Percentiles rank a stretch among this genome's conserved stretches.
Evolutionary conservation across 2,329 filamentous ascomycete genomes (phyloP).

Genomic region (Colletotrichum navitas): DNA sequence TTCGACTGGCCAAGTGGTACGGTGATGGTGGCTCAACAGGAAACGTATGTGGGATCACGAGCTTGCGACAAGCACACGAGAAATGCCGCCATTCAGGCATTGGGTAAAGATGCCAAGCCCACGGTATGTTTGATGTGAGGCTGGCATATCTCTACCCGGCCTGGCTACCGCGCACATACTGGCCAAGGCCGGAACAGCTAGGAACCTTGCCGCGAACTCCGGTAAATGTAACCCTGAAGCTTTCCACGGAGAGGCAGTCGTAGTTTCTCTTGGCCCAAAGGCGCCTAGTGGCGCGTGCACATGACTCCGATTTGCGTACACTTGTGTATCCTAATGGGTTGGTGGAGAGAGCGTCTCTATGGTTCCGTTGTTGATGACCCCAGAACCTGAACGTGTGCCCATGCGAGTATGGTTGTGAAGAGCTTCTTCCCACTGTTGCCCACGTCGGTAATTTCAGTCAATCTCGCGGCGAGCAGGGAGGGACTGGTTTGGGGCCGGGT

Average conservation of each 20-base stretch:
- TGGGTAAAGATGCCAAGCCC: constrained; percentile 3
- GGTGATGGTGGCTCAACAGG: neutral
- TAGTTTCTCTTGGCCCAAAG: neutral
- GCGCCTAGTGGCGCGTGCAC: neutral
- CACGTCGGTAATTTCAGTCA: neutral
- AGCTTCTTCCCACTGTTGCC: neutral
- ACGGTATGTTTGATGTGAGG: neutral
- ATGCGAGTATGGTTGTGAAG: neutral
- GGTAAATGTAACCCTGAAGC: constrained; percentile 31
- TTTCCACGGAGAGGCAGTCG: constrained; percentile 20
- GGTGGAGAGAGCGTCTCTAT: neutral
- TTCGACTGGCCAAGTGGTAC: neutral
- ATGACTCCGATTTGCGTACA: neutral
- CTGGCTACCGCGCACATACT: constrained; percentile 15
- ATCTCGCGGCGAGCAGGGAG: neutral
- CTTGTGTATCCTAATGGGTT: too few relatives aligned
- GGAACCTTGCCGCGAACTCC: constrained; percentile 17
- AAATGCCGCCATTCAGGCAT: neutral
- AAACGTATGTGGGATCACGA: neutral
- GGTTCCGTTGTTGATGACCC: neutral
- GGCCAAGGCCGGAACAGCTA: constrained; percentile 1
- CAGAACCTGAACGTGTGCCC: neutral
- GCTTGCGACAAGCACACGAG: neutral
- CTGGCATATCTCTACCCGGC: constrained; percentile 5
- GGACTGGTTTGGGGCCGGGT: neutral